A percentile compares a stretch with the other conserved stretches of the same genome.
These are phyloP conservation scores for Limnomonas spitsbergensis DNA, from an alignment of 139 green algal species.

Conservation along the genomic window DNA sequence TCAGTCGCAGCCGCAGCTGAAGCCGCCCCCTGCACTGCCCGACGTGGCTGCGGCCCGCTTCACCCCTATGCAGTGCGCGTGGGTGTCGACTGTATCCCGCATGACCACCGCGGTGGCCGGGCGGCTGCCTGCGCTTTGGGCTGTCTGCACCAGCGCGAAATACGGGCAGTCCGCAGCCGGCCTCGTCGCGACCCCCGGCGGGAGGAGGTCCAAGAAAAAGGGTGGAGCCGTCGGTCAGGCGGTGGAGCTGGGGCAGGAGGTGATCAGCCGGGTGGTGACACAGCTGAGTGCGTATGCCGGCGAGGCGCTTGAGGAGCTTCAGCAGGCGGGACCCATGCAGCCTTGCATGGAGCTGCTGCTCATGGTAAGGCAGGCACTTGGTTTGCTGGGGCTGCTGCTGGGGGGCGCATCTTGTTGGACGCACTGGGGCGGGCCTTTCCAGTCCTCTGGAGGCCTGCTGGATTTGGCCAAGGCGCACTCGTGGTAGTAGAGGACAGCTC, in stretches of 20 bases:
- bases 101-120: background rate
- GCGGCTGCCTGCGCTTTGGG: background rate
- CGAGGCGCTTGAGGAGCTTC: background rate
- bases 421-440: too few relatives aligned
- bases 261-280: background rate
- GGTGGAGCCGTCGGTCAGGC: background rate
- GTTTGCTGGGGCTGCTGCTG: too few relatives aligned
- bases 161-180: background rate
- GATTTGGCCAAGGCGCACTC: too few relatives aligned
- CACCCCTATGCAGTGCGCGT: background rate
- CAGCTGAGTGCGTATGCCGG: background rate
- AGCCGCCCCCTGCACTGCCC: background rate
- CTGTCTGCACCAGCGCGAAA: background rate
- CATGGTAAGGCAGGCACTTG: background rate
- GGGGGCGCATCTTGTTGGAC: too few relatives aligned
- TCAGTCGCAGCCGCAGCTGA: background rate
- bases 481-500: too few relatives aligned
- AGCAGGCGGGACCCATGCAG: background rate
- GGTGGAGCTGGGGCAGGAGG: background rate
- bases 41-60: background rate
- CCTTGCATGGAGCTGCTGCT: conserved; percentile 8
- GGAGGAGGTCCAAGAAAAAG: too few relatives aligned
- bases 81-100: background rate
- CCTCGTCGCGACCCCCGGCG: background rate
- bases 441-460: too few relatives aligned